These are phyloP conservation scores for Ophiostoma ulmi DNA, from an alignment of 2,329 filamentous ascomycete genomes.

Conservation along the genomic window DNA sequence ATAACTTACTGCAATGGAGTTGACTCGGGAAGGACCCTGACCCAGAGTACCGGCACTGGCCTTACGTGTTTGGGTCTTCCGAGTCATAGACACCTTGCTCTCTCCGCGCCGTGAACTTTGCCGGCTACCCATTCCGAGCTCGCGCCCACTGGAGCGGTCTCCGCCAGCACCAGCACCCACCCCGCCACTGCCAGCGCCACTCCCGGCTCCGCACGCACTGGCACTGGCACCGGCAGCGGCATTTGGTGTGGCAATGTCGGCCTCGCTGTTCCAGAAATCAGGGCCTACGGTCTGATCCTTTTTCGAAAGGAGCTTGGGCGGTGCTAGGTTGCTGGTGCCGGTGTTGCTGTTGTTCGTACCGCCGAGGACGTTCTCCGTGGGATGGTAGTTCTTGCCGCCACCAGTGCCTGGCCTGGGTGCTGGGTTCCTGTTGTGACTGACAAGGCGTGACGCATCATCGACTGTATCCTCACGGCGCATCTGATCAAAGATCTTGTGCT, in stretches of 20 bases:
- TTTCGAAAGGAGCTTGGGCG: slow-evolving; percentile 33
- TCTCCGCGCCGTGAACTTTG: slow-evolving; percentile 49
- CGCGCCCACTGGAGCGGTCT: slow-evolving; percentile 42
- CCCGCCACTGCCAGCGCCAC: slow-evolving; percentile 21
- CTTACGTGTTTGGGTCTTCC: slow-evolving; percentile 54
- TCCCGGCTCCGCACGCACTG: slow-evolving; percentile 21
- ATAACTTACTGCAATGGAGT: slow-evolving; percentile 34
- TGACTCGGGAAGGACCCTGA: slow-evolving; percentile 44
- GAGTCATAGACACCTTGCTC: slow-evolving; percentile 45
- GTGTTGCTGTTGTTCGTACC: slow-evolving; percentile 36
- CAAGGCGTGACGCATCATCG: slow-evolving; percentile 84
- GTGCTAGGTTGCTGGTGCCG: slow-evolving; percentile 22
- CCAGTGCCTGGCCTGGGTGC: slow-evolving; percentile 50
- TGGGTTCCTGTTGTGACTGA: slow-evolving; percentile 76
- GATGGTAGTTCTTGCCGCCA: slow-evolving; percentile 84
- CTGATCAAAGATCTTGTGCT: slow-evolving; percentile 83
- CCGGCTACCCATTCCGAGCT: slow-evolving; percentile 47
- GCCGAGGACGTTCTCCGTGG: slow-evolving; percentile 86
- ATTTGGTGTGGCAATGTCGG: slow-evolving; percentile 47
- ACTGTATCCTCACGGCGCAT: slow-evolving; percentile 83
- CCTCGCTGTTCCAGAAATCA: slow-evolving; percentile 70
- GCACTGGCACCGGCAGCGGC: slow-evolving; percentile 31
- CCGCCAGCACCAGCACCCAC: slow-evolving; percentile 19
- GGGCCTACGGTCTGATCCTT: slow-evolving; percentile 35
- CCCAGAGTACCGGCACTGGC: slow-evolving; percentile 42